A percentile compares a stretch with the other conserved stretches of the same genome.
Conservation (phyloP, 352 stramenopile species). For the Phytophthora rubi region DNA sequence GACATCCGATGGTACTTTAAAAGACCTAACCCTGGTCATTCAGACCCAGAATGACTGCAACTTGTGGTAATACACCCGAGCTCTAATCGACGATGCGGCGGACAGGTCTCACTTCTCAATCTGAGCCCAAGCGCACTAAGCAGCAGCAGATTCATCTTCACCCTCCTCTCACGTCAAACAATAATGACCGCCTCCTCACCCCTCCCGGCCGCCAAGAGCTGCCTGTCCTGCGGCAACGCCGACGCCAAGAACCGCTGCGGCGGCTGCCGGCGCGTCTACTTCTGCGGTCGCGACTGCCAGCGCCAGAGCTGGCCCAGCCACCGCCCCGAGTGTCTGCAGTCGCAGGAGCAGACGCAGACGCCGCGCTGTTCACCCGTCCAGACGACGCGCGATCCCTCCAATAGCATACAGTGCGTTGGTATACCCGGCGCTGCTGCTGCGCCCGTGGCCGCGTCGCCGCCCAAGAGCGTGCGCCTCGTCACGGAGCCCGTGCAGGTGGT, state of each 20-base stretch:
- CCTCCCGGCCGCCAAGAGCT: slow-evolving; percentile 28
- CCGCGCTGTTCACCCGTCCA: too few species aligned
- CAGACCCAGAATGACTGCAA: background rate
- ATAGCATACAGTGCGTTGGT: slow-evolving; percentile 32
- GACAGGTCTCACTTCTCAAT: slow-evolving; percentile 32
- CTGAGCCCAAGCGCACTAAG: slow-evolving; percentile 20
- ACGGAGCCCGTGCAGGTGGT: slow-evolving; percentile 54
- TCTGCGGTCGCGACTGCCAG: slow-evolving; percentile 83
- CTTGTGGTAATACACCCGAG: background rate
- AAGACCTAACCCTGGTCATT: background rate
- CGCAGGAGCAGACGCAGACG: background rate
- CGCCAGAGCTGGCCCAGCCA: slow-evolving; percentile 65
- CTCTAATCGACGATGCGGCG: slow-evolving; percentile 28
- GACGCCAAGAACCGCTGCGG: slow-evolving; percentile 78
- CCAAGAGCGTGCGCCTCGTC: slow-evolving; percentile 54
- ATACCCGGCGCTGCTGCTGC: slow-evolving; percentile 31
- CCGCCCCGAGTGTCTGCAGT: slow-evolving; percentile 47
- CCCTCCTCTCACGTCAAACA: background rate
- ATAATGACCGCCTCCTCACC: slow-evolving; percentile 9
- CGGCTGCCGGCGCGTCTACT: slow-evolving; percentile 72
- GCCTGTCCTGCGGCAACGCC: slow-evolving; percentile 49
- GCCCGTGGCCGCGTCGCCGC: slow-evolving; percentile 21
- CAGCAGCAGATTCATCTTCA: background rate
- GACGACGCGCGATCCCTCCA: background rate
- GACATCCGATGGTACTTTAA: background rate